Evolutionary conservation across 2,329 filamentous ascomycete species (phyloP).

Genomic region (Arthrobotrys conoides): DNA sequence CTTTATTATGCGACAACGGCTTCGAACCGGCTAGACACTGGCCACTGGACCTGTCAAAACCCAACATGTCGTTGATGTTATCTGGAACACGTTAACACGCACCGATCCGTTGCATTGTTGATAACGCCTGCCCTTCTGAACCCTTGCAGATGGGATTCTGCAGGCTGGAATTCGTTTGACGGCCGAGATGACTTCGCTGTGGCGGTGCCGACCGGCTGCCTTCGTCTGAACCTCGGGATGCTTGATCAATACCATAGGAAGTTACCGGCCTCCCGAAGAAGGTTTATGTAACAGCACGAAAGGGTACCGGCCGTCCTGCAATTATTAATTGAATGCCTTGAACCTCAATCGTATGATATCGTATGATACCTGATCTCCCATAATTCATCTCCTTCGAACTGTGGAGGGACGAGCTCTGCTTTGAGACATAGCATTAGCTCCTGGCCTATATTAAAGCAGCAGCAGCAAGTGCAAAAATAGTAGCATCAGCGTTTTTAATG

Average conservation of each 20-base stretch:
- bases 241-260: slow-evolving; percentile 4
- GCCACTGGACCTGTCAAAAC: slow-evolving; percentile 36
- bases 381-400: slow-evolving; percentile 40
- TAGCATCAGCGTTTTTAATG: slow-evolving; percentile 57
- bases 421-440: slow-evolving; percentile 44
- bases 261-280: slow-evolving; percentile 10
- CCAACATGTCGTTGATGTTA: slow-evolving; percentile 43
- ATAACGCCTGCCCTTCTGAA: slow-evolving; percentile 43
- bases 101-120: slow-evolving; percentile 40
- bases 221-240: slow-evolving; percentile 7
- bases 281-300: slow-evolving; percentile 1
- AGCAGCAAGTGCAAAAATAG: slow-evolving; percentile 44
- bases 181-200: slow-evolving; percentile 16
- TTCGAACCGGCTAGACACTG: slow-evolving; percentile 37
- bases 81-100: slow-evolving; percentile 35
- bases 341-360: slow-evolving; percentile 38
- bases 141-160: slow-evolving; percentile 50
- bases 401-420: slow-evolving; percentile 54
- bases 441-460: slow-evolving; percentile 26
- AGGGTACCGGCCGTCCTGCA: slow-evolving; percentile 4
- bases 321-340: slow-evolving; percentile 29
- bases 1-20: slow-evolving; percentile 38
- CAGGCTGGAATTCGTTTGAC: slow-evolving; percentile 34
- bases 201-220: slow-evolving; percentile 33
- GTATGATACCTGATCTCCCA: slow-evolving; percentile 33